Conservation (phyloP, 495 filamentous ascomycete species). For the Penicillium paxilli region DNA sequence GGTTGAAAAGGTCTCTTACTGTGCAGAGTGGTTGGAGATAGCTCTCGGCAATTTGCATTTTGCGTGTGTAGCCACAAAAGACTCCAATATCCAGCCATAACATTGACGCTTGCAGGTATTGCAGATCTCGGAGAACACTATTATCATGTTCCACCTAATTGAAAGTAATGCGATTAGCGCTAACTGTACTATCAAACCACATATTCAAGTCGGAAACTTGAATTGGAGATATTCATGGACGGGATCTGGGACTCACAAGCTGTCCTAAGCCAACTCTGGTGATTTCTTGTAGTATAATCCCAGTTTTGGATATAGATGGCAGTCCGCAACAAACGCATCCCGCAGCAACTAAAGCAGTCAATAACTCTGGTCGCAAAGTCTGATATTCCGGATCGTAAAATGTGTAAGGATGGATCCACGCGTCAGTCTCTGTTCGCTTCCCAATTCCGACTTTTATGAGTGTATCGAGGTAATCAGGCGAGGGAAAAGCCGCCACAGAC, state of each 20-base stretch:
- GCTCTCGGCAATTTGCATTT: slow-evolving; percentile 65
- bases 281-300: slow-evolving; percentile 59
- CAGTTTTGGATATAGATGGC: slow-evolving; percentile 55
- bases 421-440: slow-evolving; percentile 48
- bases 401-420: slow-evolving; percentile 59
- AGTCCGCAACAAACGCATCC: slow-evolving; percentile 56
- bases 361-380: slow-evolving; percentile 50
- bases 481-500: slow-evolving; percentile 57
- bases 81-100: slow-evolving; percentile 57
- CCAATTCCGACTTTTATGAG: slow-evolving; percentile 61
- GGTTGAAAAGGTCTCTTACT: slow-evolving; percentile 18
- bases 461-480: slow-evolving; percentile 53
- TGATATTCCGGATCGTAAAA: slow-evolving; percentile 48
- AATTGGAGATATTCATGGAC: too few species aligned
- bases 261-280: slow-evolving; percentile 42
- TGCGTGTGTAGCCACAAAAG: slow-evolving; percentile 61
- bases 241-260: slow-evolving; percentile 19
- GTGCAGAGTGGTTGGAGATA: slow-evolving; percentile 49
- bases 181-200: too few species aligned
- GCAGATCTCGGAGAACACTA: slow-evolving; percentile 49
- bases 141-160: slow-evolving; percentile 56
- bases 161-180: not conserved
- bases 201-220: too few species aligned
- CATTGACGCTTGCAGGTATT: slow-evolving; percentile 54
- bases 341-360: slow-evolving; percentile 51